Evolutionary conservation across 2,329 filamentous ascomycete genomes (phyloP), one percentile per base, ranked within the genome.

Genomic region (Colletotrichum australisinense): DNA sequence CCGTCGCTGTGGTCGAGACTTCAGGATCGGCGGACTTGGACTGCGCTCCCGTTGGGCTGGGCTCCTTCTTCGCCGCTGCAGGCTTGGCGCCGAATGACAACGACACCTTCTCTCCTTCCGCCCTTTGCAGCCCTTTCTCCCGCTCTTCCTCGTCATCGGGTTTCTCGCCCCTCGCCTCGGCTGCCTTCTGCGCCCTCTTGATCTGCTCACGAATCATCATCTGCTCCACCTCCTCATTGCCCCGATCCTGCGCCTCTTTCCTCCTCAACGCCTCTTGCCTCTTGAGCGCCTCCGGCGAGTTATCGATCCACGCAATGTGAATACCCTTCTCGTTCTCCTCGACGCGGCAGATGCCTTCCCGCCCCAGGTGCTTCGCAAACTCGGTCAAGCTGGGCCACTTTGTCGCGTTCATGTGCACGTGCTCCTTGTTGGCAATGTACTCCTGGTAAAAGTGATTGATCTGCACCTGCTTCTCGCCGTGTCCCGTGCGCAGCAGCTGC

Each of bases 391-490:
- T 94, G 4, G 92, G 90, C 95, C 95, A 98, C 78, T 93, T 93
- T 0, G 97, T 98, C 8, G 95, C 88, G 82, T 98, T 98, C 93
- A 98, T 95, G 81, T 98, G 97, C 9, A 97, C 86, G 80, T 98
- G 96, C 78, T 95, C 89, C 82, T 95, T 95, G 77, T 96, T 93
- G 19, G 91, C 88, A 77, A 98, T 98, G 78, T 97, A 97, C 79
- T 95, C 93, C 81, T 98, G 95, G 83, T 99, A 99, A 82, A 98
- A 98, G 74, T 94, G 92, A 79, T 99, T 99, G 64, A 95, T 90
- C 42, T 95, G 90, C 1, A 98, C 92, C 78, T 91, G 90, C 83
- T 99, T 99, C 83, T 98, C 95, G 75, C 95, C 95, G 79, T 99
- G 97, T 0, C 92, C 90, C 0, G 95, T 98, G 70, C 91, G 89